Conservation (phyloP, 2,329 filamentous ascomycete species). For the Epichloe typhina region DNA sequence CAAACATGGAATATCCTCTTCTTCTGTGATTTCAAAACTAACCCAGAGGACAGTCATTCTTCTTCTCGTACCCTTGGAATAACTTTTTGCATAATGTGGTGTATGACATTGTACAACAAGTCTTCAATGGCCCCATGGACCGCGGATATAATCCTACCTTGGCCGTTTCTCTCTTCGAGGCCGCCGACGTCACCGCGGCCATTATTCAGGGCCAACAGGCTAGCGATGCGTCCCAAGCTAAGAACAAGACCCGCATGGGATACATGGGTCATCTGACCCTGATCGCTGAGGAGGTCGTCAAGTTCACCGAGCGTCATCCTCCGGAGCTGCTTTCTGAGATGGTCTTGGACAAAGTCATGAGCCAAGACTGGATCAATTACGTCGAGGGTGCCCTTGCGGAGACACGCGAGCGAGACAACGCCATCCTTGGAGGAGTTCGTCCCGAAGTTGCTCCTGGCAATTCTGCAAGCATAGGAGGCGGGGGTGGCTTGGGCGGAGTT, state of each 20-base stretch:
- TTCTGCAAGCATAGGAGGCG: slow-evolving; percentile 46
- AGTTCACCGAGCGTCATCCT: slow-evolving; percentile 90
- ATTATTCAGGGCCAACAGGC: slow-evolving; percentile 83
- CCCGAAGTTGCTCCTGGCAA: slow-evolving; percentile 81
- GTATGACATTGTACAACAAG: slow-evolving; percentile 96
- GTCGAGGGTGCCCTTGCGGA: slow-evolving; percentile 88
- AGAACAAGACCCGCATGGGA: slow-evolving; percentile 79
- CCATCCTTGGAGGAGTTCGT: slow-evolving; percentile 89
- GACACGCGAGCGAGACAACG: slow-evolving; percentile 90
- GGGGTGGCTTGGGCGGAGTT: slow-evolving; percentile 32
- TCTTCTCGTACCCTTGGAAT: slow-evolving; percentile 98
- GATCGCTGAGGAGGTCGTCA: slow-evolving; percentile 96
- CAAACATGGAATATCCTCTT: neutral
- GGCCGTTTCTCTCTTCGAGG: slow-evolving; percentile 86
- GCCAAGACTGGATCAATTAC: slow-evolving; percentile 84
- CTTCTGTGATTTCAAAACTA: slow-evolving; percentile 2
- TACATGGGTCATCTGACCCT: slow-evolving; percentile 98
- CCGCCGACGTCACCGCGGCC: slow-evolving; percentile 74
- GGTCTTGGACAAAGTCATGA: slow-evolving; percentile 80
- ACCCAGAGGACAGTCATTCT: slow-evolving; percentile 57
- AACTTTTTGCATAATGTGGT: slow-evolving; percentile 99
- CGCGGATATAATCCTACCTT: slow-evolving; percentile 82
- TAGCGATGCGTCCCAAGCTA: slow-evolving; percentile 73
- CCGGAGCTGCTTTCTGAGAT: slow-evolving; percentile 73
- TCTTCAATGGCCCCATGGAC: slow-evolving; percentile 97